phyloP scores from a whole-genome alignment of 2,329 filamentous ascomycete genomes.

The Pseudocercospora vitis region DNA sequence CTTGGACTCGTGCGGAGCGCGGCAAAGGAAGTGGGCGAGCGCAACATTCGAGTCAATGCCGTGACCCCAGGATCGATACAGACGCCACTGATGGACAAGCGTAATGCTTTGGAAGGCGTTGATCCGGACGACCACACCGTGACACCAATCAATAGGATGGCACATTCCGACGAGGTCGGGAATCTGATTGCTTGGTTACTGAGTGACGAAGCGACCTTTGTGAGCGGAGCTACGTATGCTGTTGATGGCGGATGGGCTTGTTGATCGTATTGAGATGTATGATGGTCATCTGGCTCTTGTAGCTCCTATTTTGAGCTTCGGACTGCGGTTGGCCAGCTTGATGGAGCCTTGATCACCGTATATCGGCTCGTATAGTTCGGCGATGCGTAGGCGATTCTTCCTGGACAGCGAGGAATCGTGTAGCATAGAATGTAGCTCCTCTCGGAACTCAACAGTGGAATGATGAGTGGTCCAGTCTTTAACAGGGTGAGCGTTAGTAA shows the following conservation, averaged over 20 bases:
- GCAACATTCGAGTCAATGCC: constrained; percentile 33
- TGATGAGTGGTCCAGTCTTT: constrained; percentile 81
- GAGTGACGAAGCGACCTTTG: constrained; percentile 49
- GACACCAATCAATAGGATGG: constrained; percentile 31
- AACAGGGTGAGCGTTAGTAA: constrained; percentile 73
- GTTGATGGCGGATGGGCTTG: constrained; percentile 48
- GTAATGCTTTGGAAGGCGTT: constrained; percentile 33
- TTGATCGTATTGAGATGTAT: no score
- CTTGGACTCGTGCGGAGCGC: constrained; percentile 30
- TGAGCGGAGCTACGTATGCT: constrained; percentile 49
- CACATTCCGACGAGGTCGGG: constrained; percentile 27
- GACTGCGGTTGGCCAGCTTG: constrained; percentile 35
- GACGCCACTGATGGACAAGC: constrained; percentile 33
- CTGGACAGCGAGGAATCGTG: constrained; percentile 70
- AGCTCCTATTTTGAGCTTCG: no score
- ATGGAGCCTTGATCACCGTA: constrained; percentile 68
- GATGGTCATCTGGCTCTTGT: not conserved
- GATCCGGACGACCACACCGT: constrained; percentile 22
- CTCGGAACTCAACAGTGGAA: constrained; percentile 71
- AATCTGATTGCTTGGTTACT: constrained; percentile 50
- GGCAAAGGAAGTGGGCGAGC: constrained; percentile 34
- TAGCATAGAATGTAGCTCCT: constrained; percentile 74
- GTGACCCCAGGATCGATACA: constrained; percentile 34
- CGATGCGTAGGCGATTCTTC: constrained; percentile 68
- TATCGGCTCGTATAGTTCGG: constrained; percentile 73